Evolutionary conservation across 2,329 filamentous ascomycete genomes (phyloP), one percentile per base, ranked within the genome.

Genomic region (Arthroderma uncinatum): DNA sequence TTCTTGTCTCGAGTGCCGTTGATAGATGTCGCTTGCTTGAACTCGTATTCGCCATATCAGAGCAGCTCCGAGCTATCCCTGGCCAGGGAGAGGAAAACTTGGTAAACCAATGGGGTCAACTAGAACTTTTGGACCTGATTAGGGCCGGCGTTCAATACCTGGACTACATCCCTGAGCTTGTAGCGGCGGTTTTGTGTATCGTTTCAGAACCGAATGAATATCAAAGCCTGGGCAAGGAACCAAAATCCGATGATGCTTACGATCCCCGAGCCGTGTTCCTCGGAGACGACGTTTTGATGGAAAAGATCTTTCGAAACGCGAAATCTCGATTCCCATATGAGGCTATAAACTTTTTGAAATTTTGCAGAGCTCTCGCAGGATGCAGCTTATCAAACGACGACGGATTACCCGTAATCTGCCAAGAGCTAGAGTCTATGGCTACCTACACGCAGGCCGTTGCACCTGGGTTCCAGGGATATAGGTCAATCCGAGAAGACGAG

Each of bases 271-370:
- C 71, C n/a, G 72, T 73, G 19, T 81, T 86, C 61, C 71, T 84
- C 23, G 71, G 77, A 16, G 82, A 87, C 61, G 69, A 76, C 19
- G 66, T 76, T 5, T 70, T 89, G 16, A 76, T 86, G 65, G 76
- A 74, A 28, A 69, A 71, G 16, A 71, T 86, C 60, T 82, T 95
- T 33, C 76, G 81, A 53, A 81, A 87, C 67, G 83, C 91, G 5
- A 79, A 85, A 44, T 80, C 82, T 59, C 84, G 92, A 57, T 96
- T 90, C 67, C 92, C 92, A 0, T 92, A 88, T 69, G 92, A 96
- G 71, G 84, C 88, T 50, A 71, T 84, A 2, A 89, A 91, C 0
- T 89, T 95, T 64, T 73, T 94, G 59, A 82, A 80, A 55, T 74
- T 94, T 39, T 86, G 83, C 66, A 83, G 83, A 57, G 81, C 80